Conservation (phyloP, 768 basidiomycete species). For the Boletus coccyginus region DNA sequence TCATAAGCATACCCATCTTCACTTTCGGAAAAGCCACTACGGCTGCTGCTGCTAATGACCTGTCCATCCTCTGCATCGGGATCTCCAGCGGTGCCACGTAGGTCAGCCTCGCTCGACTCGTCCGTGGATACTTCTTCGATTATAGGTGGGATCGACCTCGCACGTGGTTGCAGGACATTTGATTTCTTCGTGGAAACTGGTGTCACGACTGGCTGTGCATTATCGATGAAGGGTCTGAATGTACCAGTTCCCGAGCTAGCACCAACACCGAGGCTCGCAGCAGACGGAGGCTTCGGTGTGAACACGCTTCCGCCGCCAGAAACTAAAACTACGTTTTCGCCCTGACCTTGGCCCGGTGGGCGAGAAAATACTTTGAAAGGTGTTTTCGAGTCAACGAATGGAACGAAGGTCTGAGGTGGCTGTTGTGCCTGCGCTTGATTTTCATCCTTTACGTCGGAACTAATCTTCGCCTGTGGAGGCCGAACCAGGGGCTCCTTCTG, state of each 20-base stretch:
- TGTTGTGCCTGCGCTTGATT: constrained; percentile 14
- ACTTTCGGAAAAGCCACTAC: constrained; percentile 32
- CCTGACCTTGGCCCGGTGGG: constrained; percentile 44
- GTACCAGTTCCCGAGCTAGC: constrained; percentile 7
- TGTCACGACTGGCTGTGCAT: constrained; percentile 10
- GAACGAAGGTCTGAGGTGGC: constrained; percentile 38
- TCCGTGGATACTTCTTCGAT: constrained; percentile 31
- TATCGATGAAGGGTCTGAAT: constrained; percentile 41
- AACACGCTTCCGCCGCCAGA: constrained; percentile 30
- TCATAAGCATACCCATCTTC: constrained; percentile 35
- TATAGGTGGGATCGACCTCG: constrained; percentile 14
- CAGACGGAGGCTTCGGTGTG: constrained; percentile 42
- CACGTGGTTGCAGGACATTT: constrained; percentile 20
- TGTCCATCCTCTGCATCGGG: constrained; percentile 27
- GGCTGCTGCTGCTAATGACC: constrained; percentile 24
- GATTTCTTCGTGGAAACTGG: constrained; percentile 21
- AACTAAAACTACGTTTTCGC: constrained; percentile 33
- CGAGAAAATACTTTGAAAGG: constrained; percentile 69
- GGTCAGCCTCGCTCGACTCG: constrained; percentile 31
- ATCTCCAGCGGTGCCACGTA: constrained; percentile 16
- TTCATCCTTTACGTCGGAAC: constrained; percentile 19
- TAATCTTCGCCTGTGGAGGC: constrained; percentile 19
- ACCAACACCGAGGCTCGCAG: constrained; percentile 5
- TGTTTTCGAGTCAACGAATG: constrained; percentile 38
- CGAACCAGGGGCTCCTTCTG: constrained; percentile 35